Evolutionary conservation across 768 basidiomycete species (phyloP), one percentile per base, ranked within the genome.

Genomic region (Macrolepiota fuliginosa): DNA sequence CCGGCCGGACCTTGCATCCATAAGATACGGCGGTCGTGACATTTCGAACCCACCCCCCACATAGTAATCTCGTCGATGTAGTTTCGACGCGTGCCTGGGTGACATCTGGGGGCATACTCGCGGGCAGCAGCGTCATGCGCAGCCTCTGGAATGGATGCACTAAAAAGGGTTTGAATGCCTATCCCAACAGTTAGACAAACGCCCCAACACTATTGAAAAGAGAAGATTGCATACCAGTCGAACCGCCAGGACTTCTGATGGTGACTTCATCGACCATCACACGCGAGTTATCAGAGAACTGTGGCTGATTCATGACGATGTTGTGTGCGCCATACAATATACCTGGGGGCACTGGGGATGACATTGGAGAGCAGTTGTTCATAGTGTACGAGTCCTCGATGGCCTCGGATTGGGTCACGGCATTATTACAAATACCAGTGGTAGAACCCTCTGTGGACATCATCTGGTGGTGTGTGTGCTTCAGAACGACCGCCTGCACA

Each of bases 31-130:
- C 4, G 0, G 22, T 12, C n/a, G 6, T 35, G 45, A 4, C 29
- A 25, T 3, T 10, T 25, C 11, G 56, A 19, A 6, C 19, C 50
- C 9, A 36, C 15, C 3, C 13, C 32, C 57, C 57, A 58, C 12
- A 10, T 6, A 27, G 24, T 36, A 10, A 72, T 56, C 62, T 90
- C 87, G 13, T 69, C 63, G 4, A 75, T 74, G 67, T 86, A 91
- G 65, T 83, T 76, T 17, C 62, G 53, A 1, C 42, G 42, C 7
- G 42, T 45, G 15, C 42, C 42, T 3, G 42, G 42, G 17, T 45
- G 42, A n/a, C 42, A 45, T 2, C 42, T 12, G n/a, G 42, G 42
- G 42, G 42, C 15, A 40, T 4, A 40, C 7, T 40, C 39, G 39
- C 39, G 39, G 39, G 39, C 39, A 40, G 39, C 39, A 40, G 39